These are phyloP conservation scores for Dryas drummondii DNA, from an alignment of 306 rosid genomes.

Conservation along the genomic window DNA sequence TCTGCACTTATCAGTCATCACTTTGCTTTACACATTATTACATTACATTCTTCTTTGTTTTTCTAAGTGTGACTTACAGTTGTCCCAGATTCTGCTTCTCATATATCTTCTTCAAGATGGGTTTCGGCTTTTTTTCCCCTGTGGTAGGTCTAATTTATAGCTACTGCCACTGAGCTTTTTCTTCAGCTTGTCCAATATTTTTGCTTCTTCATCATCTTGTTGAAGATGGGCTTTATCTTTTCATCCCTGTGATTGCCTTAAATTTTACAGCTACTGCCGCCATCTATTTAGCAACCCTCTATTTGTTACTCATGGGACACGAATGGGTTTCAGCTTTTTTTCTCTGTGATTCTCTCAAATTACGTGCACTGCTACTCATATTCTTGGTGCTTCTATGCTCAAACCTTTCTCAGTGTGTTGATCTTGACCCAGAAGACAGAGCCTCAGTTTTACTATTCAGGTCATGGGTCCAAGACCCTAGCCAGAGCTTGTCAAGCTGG, in stretches of 20 bases:
- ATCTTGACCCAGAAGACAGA: constrained; percentile 65
- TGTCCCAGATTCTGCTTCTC: constrained; percentile 15
- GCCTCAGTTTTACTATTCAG: constrained; percentile 51
- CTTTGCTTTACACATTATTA: background rate
- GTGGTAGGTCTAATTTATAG: constrained; percentile 2
- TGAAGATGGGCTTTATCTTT: constrained; percentile 27
- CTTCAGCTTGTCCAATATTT: constrained; percentile 25
- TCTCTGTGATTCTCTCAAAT: constrained; percentile 24
- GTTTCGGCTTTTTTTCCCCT: constrained; percentile 1
- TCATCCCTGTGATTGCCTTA: background rate
- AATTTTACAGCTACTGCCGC: constrained; percentile 26
- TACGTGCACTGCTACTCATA: constrained; percentile 34
- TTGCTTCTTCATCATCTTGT: constrained; percentile 3
- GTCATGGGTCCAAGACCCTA: constrained; percentile 59
- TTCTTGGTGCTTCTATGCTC: constrained; percentile 39
- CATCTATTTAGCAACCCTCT: background rate
- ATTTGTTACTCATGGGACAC: constrained; percentile 36
- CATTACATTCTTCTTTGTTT: background rate
- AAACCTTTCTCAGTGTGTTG: constrained; percentile 45
- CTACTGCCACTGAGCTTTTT: background rate
- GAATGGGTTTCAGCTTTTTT: constrained; percentile 31
- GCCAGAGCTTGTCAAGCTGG: constrained; percentile 71
- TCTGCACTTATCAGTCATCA: background rate
- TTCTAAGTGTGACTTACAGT: background rate
- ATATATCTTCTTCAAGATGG: constrained; percentile 7